Evolutionary conservation across 2,329 filamentous ascomycete genomes (phyloP).

Genomic region (Penicillium sp.): DNA sequence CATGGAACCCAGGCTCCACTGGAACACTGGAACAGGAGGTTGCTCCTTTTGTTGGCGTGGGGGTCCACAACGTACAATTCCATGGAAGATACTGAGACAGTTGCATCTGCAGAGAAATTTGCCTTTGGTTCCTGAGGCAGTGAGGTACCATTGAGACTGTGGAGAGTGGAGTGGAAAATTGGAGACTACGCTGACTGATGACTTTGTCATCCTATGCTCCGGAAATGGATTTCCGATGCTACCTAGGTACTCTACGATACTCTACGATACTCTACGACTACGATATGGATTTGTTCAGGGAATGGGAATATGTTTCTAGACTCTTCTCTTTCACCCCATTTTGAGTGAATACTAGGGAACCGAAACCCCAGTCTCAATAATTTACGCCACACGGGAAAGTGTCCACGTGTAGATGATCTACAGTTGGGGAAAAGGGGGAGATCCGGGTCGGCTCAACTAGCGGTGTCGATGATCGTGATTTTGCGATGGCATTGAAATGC

Average conservation of each 20-base stretch:
- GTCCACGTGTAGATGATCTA: constrained; percentile 17
- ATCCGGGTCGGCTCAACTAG: constrained; percentile 1
- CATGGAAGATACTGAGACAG: not conserved
- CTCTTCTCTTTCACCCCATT: too few species aligned
- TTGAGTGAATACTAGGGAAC: too few species aligned
- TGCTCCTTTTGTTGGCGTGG: not conserved
- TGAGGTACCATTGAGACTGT: not conserved
- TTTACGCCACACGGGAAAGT: not conserved
- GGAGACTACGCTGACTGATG: too few species aligned
- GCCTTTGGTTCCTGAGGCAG: constrained; percentile 11
- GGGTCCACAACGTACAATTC: not conserved
- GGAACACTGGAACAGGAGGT: constrained; percentile 4
- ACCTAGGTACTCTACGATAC: too few species aligned
- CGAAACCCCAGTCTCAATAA: not conserved
- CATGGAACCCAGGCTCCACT: not conserved
- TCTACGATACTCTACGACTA: too few species aligned
- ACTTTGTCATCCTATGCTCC: too few species aligned
- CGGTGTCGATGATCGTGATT: constrained; percentile 10
- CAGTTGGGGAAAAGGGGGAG: not conserved
- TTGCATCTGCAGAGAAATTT: not conserved
- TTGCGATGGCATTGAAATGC: constrained; percentile 4
- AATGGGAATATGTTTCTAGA: too few species aligned
- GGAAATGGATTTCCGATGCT: too few species aligned
- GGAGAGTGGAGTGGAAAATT: not conserved
- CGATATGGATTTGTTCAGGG: too few species aligned